These are phyloP conservation scores for Backusella westeae DNA, from an alignment of 192 early-diverging fungal species.

Conservation along the genomic window DNA sequence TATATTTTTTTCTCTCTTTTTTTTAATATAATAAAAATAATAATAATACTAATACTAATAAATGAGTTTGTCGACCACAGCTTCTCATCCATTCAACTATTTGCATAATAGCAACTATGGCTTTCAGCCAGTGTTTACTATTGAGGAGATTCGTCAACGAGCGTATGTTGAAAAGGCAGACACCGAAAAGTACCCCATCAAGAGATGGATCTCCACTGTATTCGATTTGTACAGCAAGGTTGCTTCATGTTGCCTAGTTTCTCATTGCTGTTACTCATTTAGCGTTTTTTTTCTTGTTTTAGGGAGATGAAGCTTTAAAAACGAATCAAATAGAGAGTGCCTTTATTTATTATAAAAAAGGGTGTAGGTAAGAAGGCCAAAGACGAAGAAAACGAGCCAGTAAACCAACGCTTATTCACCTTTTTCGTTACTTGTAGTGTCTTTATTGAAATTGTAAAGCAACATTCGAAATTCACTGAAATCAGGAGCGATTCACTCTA, in stretches of 20 bases:
- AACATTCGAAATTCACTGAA: constrained; percentile 39
- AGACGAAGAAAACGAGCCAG: neutral
- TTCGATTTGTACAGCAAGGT: constrained; percentile 14
- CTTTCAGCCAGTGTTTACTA: neutral
- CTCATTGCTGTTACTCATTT: neutral
- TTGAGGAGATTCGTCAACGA: neutral
- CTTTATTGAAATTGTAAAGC: constrained; percentile 44
- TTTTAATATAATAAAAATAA: neutral
- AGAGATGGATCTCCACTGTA: constrained; percentile 18
- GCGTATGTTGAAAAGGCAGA: constrained; percentile 17
- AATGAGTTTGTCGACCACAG: constrained; percentile 1
- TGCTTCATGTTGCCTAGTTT: neutral
- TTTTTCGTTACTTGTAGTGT: constrained; percentile 37
- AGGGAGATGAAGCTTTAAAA: constrained; percentile 28
- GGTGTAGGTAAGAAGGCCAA: constrained; percentile 21
- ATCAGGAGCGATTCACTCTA: constrained; percentile 20
- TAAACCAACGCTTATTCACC: neutral
- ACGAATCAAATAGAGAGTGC: constrained; percentile 29
- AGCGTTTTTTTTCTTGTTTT: neutral
- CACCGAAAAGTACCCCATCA: constrained; percentile 11
- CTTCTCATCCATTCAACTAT: neutral
- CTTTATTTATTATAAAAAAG: constrained; percentile 35
- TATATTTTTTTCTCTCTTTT: neutral
- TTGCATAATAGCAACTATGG: neutral
- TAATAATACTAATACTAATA: neutral